These are phyloP conservation scores for Rossbeevera mucosa DNA, from an alignment of 768 basidiomycete genomes.

Conservation along the genomic window DNA sequence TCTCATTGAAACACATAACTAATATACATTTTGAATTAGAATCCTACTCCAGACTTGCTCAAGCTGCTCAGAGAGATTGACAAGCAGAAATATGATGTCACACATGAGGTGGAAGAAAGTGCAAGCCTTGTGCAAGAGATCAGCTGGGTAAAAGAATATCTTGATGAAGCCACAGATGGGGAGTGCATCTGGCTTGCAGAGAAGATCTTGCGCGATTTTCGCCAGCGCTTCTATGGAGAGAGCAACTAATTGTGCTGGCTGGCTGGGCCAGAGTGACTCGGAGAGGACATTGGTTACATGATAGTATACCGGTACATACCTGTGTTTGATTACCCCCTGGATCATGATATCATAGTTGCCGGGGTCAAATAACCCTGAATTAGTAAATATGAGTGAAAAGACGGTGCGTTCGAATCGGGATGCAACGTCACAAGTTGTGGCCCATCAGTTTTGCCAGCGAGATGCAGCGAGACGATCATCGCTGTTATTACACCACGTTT, in stretches of 20 bases:
- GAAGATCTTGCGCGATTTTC: constrained; percentile 19
- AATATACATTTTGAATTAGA: constrained; percentile 6
- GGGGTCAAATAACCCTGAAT: too few species aligned
- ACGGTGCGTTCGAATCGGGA: not conserved
- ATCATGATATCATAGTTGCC: too few species aligned
- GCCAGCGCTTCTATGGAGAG: constrained; percentile 17
- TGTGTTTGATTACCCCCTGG: not conserved
- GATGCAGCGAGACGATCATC: not conserved
- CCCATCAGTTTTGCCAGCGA: not conserved
- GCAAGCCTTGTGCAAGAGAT: constrained; percentile 12
- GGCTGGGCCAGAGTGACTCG: not conserved
- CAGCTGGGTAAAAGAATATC: not conserved
- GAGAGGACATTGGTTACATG: too few species aligned
- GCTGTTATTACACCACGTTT: not conserved
- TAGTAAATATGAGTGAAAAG: too few species aligned
- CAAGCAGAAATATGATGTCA: constrained; percentile 16
- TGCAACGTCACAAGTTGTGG: not conserved
- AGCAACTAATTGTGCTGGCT: not conserved
- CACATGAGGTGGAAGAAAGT: constrained; percentile 11
- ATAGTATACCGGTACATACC: not conserved
- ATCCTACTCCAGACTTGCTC: constrained; percentile 13
- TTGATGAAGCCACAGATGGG: not conserved
- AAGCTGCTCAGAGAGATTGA: constrained; percentile 20
- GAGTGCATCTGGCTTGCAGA: constrained; percentile 10
- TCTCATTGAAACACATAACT: not conserved